Evolutionary conservation across 2,329 filamentous ascomycete species (phyloP), one percentile per base, ranked within the genome.

Genomic region (Venturia asperata): DNA sequence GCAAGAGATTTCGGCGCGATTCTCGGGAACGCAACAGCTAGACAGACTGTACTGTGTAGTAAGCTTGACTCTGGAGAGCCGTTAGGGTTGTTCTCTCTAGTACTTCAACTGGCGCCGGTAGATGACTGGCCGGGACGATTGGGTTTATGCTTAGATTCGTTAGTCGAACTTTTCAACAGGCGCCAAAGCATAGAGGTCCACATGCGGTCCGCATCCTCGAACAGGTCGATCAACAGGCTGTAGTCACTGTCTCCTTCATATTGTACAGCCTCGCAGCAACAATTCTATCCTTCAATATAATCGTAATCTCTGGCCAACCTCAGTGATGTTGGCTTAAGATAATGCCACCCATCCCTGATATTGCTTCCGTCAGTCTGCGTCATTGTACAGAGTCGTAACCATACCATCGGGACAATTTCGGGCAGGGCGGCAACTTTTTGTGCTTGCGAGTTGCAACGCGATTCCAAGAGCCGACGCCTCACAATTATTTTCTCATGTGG

Each of bases 31-130:
- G n/a, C 17, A 37, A 11, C 19, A n/a, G 27, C 52, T 17, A 58
- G 10, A 58, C 52, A 58, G 21, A 52, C 24, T 3, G 39, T 15
- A 41, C 39, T 41, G 4, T 15, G 47, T 52, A 52, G 52, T 27
- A 37, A 37, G 17, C 17, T 37, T n/a, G 52, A 58, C 15, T 52
- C 21, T 27, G 21, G 45, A 34, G 52, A n/a, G 52, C 19, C 52
- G 52, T 58, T 58, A 58, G 52, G 52, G 52, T 58, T 58, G 47
- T n/a, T 58, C 27, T 37, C 15, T n/a, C 52, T 19, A 55, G 52
- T 58, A 27, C 52, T 37, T 37, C 52, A n/a, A 58, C 52, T 6
- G 17, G 52, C 30, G 52, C 52, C 10, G 27, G 52, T 58, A 39
- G 9, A 34, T 5, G 52, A 58, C 52, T 58, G 52, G 52, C 52